These are phyloP conservation scores for Gracilaria domingensis DNA, from an alignment of 23 red algal species.

Conservation along the genomic window DNA sequence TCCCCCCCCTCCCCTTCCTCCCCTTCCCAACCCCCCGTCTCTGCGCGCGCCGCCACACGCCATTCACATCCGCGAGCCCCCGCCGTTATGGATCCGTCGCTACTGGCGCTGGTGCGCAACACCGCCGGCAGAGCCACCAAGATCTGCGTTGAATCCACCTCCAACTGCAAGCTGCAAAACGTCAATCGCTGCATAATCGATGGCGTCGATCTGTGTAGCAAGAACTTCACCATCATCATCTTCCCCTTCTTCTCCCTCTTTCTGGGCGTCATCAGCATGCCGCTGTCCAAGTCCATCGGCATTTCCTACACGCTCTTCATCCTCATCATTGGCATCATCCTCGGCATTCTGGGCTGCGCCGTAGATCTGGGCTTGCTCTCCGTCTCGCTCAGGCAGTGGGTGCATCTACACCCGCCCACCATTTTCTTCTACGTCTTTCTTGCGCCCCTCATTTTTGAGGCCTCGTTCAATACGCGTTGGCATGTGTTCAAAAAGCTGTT, in stretches of 20 bases:
- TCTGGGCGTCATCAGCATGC: constrained; percentile 54
- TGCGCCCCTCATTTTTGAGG: constrained; percentile 95
- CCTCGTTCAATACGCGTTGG: constrained; percentile 88
- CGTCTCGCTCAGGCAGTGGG: constrained; percentile 83
- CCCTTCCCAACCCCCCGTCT: no score
- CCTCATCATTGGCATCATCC: constrained; percentile 77
- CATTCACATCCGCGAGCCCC: no score
- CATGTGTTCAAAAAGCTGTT: constrained; percentile 87
- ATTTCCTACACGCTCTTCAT: constrained; percentile 90
- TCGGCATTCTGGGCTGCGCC: constrained; percentile 84
- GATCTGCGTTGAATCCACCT: constrained; percentile 44
- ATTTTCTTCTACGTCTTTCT: constrained; percentile 94
- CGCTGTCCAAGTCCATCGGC: constrained; percentile 37
- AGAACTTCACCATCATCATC: constrained; percentile 77
- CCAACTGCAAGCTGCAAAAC: constrained; percentile 31
- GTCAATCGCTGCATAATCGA: constrained; percentile 24
- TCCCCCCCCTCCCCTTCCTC: no score
- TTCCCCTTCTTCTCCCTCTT: constrained; percentile 80
- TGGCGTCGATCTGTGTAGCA: constrained; percentile 35
- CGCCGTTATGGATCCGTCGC: neutral
- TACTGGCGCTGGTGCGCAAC: neutral
- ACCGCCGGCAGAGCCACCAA: constrained; percentile 8
- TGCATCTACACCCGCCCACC: constrained; percentile 81
- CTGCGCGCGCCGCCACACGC: no score
- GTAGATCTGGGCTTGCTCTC: constrained; percentile 79